Evolutionary conservation across 1,284 basidiomycete species (phyloP).

Genomic region (Ganoderma resinaceum): DNA sequence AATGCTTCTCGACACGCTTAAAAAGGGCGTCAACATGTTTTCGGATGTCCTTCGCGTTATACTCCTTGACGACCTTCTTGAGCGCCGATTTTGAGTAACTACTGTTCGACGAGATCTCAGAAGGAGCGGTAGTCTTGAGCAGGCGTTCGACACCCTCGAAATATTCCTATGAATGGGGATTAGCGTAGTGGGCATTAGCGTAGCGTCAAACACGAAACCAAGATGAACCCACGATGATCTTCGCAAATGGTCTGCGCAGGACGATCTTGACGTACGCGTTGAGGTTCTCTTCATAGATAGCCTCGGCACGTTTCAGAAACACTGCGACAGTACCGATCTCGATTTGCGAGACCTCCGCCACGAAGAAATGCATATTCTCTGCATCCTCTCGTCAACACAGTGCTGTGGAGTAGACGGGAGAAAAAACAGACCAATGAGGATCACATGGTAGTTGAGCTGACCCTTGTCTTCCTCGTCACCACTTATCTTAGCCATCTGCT

Average conservation of each 20-base stretch:
- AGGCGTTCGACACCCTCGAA: slow-evolving; percentile 92
- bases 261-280: slow-evolving; percentile 88
- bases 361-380: slow-evolving; percentile 98
- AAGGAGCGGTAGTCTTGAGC: slow-evolving; percentile 81
- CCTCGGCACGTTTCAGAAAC: slow-evolving; percentile 80
- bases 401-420: background rate
- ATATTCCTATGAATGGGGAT: slow-evolving; percentile 72
- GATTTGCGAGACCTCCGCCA: slow-evolving; percentile 78
- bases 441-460: slow-evolving; percentile 95
- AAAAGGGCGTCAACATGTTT: slow-evolving; percentile 87
- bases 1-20: slow-evolving; percentile 96
- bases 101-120: slow-evolving; percentile 80
- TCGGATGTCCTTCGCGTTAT: slow-evolving; percentile 87
- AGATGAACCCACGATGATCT: slow-evolving; percentile 77
- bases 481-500: slow-evolving; percentile 94
- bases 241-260: slow-evolving; percentile 85
- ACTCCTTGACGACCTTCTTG: slow-evolving; percentile 89
- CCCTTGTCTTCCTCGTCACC: slow-evolving; percentile 95
- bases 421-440: slow-evolving; percentile 84
- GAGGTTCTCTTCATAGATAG: slow-evolving; percentile 89
- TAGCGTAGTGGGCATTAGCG: background rate
- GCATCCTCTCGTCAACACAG: slow-evolving; percentile 10
- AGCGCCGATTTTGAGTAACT: slow-evolving; percentile 81
- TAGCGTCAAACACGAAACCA: background rate
- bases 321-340: slow-evolving; percentile 72